Percentiles rank a stretch among this genome's conserved stretches.
Conservation (phyloP, 2,329 filamentous ascomycete species). For the Sphaerulina musiva region DNA sequence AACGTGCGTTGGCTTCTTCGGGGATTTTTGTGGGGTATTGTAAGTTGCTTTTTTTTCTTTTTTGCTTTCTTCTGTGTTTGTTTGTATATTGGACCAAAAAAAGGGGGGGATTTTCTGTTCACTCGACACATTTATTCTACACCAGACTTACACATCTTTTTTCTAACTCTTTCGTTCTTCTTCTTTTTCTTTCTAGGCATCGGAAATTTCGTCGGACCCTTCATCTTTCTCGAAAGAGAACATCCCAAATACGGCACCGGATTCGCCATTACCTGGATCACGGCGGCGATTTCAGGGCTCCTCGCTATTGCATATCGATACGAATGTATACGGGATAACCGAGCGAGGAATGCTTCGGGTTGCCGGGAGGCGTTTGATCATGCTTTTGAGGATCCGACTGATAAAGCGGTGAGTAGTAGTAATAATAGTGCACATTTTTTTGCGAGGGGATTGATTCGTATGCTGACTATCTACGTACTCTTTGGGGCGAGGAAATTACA, state of each 20-base stretch:
- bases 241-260: constrained; percentile 38
- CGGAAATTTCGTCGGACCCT: constrained; percentile 41
- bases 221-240: constrained; percentile 38
- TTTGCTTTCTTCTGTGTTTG: not conserved
- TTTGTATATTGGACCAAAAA: too few species aligned
- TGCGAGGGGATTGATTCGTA: too few species aligned
- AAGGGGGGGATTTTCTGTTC: too few species aligned
- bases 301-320: constrained; percentile 41
- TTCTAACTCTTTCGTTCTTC: too few species aligned
- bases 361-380: constrained; percentile 45
- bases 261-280: constrained; percentile 35
- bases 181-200: too few species aligned
- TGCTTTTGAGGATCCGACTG: constrained; percentile 48
- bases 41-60: not conserved
- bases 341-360: constrained; percentile 38
- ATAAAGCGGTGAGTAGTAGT: constrained; percentile 34
- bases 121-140: too few species aligned
- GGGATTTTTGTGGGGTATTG: constrained; percentile 49
- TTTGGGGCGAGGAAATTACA: constrained; percentile 29
- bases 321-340: constrained; percentile 42
- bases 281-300: constrained; percentile 32
- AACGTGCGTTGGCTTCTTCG: constrained; percentile 41
- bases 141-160: too few species aligned
- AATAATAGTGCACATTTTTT: too few species aligned
- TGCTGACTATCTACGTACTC: too few species aligned